Conservation (phyloP, 2,329 filamentous ascomycete genomes). For the Madurella mycetomatis region DNA sequence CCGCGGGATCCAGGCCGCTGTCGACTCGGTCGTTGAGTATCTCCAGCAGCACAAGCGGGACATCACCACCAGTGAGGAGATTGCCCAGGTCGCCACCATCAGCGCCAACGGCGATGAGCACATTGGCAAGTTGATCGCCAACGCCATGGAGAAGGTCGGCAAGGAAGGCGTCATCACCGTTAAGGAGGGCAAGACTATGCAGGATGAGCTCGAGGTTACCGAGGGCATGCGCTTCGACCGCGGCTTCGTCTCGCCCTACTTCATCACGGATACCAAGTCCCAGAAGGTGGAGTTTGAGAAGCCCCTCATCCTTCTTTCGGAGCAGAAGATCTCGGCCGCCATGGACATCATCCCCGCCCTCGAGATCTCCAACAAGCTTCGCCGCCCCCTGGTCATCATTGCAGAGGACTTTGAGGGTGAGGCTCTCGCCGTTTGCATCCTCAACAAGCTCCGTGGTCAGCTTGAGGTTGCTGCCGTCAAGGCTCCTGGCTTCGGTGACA, state of each 20-base stretch:
- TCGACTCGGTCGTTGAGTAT: slow-evolving; percentile 90
- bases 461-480: slow-evolving; percentile 98
- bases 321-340: slow-evolving; percentile 99
- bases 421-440: slow-evolving; percentile 95
- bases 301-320: slow-evolving; percentile 93
- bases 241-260: slow-evolving; percentile 97
- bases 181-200: slow-evolving; percentile 98
- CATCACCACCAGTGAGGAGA: slow-evolving; percentile 95
- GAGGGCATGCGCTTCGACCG: slow-evolving; percentile 99
- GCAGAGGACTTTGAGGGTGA: slow-evolving; percentile 99
- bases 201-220: slow-evolving; percentile 96
- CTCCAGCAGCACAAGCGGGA: slow-evolving; percentile 95
- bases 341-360: slow-evolving; percentile 98
- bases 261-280: slow-evolving; percentile 98
- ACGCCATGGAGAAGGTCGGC: slow-evolving; percentile 99
- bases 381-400: slow-evolving; percentile 95
- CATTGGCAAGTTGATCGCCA: slow-evolving; percentile 93
- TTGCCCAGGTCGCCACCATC: slow-evolving; percentile 97
- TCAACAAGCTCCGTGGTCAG: slow-evolving; percentile 99
- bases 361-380: slow-evolving; percentile 91
- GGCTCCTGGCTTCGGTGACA: slow-evolving; percentile 98
- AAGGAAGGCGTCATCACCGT: slow-evolving; percentile 99
- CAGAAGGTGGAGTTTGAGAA: slow-evolving; percentile 99
- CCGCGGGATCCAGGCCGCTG: slow-evolving; percentile 93
- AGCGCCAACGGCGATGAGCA: slow-evolving; percentile 94